Conservation (phyloP, 176 grass and related monocot genomes). For the Oryza glaberrima region DNA sequence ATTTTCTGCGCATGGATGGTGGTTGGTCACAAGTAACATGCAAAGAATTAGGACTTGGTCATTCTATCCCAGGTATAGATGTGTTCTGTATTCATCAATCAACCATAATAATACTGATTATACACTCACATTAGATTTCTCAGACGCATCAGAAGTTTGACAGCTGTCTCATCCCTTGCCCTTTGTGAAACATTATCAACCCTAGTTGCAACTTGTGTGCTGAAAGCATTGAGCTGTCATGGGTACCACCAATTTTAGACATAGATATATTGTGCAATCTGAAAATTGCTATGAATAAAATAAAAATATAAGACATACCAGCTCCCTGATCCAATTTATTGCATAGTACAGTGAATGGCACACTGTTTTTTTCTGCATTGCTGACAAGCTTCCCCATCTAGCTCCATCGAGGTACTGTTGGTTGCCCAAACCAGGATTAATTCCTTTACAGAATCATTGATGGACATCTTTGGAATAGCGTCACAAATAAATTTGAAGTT, state of each 20-base stretch:
- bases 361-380: conserved; percentile 65
- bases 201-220: conserved; percentile 70
- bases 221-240: conserved; percentile 87
- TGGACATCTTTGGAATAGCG: conserved; percentile 26
- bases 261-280: conserved; percentile 23
- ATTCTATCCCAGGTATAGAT: conserved; percentile 35
- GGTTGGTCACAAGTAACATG: conserved; percentile 9
- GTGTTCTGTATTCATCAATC: not conserved
- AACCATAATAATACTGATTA: conserved; percentile 18
- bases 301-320: conserved; percentile 60
- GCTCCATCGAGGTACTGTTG: conserved; percentile 68
- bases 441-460: conserved; percentile 31
- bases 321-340: conserved; percentile 94
- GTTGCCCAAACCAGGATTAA: conserved; percentile 45
- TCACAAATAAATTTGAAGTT: conserved; percentile 24
- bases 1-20: conserved; percentile 5
- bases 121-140: conserved; percentile 88
- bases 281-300: conserved; percentile 23
- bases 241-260: conserved; percentile 48
- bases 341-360: conserved; percentile 89
- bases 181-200: conserved; percentile 63
- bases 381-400: conserved; percentile 66
- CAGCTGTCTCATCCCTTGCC: conserved; percentile 60
- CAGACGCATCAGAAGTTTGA: conserved; percentile 80
- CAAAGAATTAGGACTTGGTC: conserved; percentile 11